Evolutionary conservation across 306 rosid species (phyloP).

Genomic region (Datisca glomerata): DNA sequence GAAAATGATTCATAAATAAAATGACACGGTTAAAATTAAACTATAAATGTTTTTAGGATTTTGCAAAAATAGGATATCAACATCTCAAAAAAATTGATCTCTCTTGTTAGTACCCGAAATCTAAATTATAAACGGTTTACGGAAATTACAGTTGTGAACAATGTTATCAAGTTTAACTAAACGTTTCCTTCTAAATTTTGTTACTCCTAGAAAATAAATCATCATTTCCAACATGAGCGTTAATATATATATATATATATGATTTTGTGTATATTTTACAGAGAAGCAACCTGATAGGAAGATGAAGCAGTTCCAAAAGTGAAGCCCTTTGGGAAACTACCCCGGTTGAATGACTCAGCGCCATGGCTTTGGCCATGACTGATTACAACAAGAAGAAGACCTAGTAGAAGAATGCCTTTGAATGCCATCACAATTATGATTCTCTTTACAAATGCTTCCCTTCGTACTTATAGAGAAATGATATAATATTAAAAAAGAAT

Average conservation of each 20-base stretch:
- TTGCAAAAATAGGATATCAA: neutral
- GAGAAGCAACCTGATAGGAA: conserved; percentile 22
- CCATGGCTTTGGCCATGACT: conserved; percentile 1
- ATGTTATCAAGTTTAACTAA: no score
- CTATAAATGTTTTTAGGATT: neutral
- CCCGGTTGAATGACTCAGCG: conserved; percentile 17
- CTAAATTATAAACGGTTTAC: no score
- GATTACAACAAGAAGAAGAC: neutral
- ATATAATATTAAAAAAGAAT: no score
- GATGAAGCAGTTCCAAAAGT: conserved; percentile 38
- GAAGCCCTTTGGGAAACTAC: conserved; percentile 27
- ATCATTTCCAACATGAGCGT: neutral
- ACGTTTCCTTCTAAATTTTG: no score
- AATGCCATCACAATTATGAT: no score
- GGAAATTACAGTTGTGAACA: no score
- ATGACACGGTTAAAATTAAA: neutral
- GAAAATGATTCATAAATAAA: neutral
- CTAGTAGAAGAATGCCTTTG: no score
- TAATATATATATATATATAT: no score
- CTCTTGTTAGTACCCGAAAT: no score
- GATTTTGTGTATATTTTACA: neutral
- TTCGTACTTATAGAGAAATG: no score
- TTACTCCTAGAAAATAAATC: neutral
- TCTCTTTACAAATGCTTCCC: no score
- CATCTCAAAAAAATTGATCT: neutral